Percentiles rank a stretch among this genome's conserved stretches.
phyloP scores from a whole-genome alignment of 768 basidiomycete genomes.

The Hericium alpestre region DNA sequence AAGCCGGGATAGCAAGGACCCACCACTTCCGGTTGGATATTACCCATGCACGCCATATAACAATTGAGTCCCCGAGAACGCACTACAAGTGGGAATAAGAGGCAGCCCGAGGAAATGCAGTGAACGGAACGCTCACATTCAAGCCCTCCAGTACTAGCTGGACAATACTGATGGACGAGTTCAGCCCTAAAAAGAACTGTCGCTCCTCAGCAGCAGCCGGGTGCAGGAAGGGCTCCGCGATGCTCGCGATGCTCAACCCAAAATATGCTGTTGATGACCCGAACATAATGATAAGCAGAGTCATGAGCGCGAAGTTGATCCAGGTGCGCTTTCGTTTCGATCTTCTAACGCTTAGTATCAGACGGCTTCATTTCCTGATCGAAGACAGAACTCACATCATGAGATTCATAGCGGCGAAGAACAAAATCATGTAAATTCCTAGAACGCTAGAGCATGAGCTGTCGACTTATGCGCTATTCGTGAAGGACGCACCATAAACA shows the following conservation, averaged over 20 bases:
- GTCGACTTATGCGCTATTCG: background rate
- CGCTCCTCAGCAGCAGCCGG: background rate
- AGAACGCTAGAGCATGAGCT: background rate
- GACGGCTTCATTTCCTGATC: background rate
- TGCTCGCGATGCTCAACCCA: background rate
- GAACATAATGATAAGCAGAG: conserved; percentile 8
- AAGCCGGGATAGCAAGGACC: conserved; percentile 2
- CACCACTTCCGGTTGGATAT: conserved; percentile 3
- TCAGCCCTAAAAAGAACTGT: background rate
- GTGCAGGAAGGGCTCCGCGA: conserved; percentile 2
- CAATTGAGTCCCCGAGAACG: conserved; percentile 6
- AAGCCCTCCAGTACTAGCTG: background rate
- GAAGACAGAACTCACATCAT: background rate
- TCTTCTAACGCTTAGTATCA: background rate
- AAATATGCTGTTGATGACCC: conserved; percentile 2
- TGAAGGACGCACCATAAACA: background rate
- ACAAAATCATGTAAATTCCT: background rate
- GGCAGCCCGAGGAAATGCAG: background rate
- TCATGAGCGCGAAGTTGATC: background rate
- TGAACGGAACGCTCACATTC: background rate
- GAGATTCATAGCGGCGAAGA: background rate
- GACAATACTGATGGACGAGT: background rate
- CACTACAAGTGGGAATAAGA: background rate
- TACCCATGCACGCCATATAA: conserved; percentile 11
- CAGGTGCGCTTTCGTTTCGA: conserved; percentile 1